These are phyloP conservation scores for Apiospora aurea DNA, from an alignment of 2,329 filamentous ascomycete species.

Conservation along the genomic window DNA sequence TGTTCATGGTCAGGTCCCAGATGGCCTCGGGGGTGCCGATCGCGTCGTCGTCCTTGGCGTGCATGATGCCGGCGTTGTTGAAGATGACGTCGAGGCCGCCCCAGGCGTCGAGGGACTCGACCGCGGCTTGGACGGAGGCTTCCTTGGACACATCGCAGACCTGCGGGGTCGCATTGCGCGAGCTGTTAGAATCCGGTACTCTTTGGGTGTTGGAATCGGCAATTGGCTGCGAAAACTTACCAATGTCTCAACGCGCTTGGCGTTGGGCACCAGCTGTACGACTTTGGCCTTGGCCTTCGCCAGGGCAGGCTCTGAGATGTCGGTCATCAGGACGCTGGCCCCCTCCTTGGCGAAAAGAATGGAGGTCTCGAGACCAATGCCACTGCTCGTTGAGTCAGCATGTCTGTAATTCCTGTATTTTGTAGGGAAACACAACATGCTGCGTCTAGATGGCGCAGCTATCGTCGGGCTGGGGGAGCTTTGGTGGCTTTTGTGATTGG, in stretches of 20 bases:
- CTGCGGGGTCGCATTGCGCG: conserved; percentile 32
- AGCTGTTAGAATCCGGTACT: not conserved
- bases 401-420: not conserved
- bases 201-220: not conserved
- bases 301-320: conserved; percentile 81
- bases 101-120: conserved; percentile 80
- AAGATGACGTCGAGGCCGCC: conserved; percentile 92
- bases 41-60: conserved; percentile 80
- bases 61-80: conserved; percentile 99
- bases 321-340: conserved; percentile 83
- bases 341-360: conserved; percentile 92
- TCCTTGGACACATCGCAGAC: conserved; percentile 87
- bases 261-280: conserved; percentile 71
- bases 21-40: conserved; percentile 86
- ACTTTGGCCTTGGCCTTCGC: conserved; percentile 79
- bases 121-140: conserved; percentile 74
- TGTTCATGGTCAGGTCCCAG: conserved; percentile 92
- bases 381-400: conserved; percentile 57
- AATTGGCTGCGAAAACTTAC: conserved; percentile 32
- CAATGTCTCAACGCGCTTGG: conserved; percentile 65
- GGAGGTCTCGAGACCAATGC: conserved; percentile 90
- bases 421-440: not conserved
- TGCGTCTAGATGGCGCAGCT: not conserved
- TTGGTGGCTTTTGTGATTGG: not conserved
- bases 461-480: not conserved